Base-by-base conservation (phyloP, 169 alveolate genomes). In the Plasmodium berghei region DNA sequence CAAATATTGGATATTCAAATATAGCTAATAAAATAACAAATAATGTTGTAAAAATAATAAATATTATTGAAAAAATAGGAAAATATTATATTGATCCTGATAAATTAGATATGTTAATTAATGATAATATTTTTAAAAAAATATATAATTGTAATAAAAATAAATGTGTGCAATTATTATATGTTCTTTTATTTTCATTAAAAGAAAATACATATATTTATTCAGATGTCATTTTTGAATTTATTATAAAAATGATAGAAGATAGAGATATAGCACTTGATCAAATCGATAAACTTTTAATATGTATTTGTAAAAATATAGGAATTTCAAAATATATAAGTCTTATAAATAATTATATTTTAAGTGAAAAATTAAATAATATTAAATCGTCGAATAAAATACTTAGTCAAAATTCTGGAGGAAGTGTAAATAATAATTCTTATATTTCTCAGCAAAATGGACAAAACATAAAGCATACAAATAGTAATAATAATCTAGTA, bases 261-360 rank as follows among this genome's bases (percentile, higher is more conserved):
- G 91, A 85, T 14, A 24, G 5, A 8, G 91, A 85, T 8, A n/a
- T 85, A 8, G 2, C 75, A 1, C 18, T 16, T 46, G 91, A 85
- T 24, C 85, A 69, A 62, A 85, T 85, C 8, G 91, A 85, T 26
- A 69, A 54, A 49, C 59, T 85, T 1, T 54, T 85, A 24, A 58
- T 75, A 12, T 71, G 91, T 14, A 42, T 85, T 74, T 69, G 87
- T 69, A 70, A 69, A 40, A 85, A 69, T 49, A 10, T 85, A 20
- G 91, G 91, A 1, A 85, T 85, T 59, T 85, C 91, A 0, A 70
- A 70, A 58, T 85, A 70, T 45, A 85, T 85, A 26, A 73, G 49
- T 26, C 69, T 58, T 9, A 85, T 85, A n/a, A 85, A 85, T n/a
- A 64, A 48, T 34, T 71, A 54, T 73, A 70, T 85, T n/a, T 45